Evolutionary conservation across 164 flowering plant genomes (phyloP), one percentile per base, ranked within the genome.

Genomic region (Dillenia turbinata): DNA sequence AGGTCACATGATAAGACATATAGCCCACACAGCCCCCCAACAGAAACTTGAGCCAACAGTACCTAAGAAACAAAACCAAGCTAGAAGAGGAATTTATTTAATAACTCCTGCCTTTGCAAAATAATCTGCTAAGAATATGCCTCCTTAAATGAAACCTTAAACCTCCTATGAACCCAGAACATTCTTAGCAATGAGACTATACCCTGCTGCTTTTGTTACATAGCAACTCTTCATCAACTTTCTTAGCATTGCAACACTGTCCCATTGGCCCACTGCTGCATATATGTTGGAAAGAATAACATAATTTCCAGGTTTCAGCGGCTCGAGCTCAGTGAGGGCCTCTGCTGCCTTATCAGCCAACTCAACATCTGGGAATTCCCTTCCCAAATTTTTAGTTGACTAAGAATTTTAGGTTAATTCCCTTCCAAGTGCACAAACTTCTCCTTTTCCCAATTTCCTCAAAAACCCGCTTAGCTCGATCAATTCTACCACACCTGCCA

Each of bases 241-340:
- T 74, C 93, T 79, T 49, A 83, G 53, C 75, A 62, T 84, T 15
- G 83, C 82, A 62, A 89, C 95, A 43, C 87, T 85, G 59, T 85
- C 87, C 96, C 95, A 88, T 59, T 48, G 51, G 17, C 84, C 77
- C 14, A 76, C 74, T 9, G 74, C 69, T 47, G 98, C 98, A 78
- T 92, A 89, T 12, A 89, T 69, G 65, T 88, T 89, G 6, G 95
- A 89, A 54, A 92, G 88, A 49, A 92, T 85, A 47, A 89, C 93
- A 67, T 82, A 86, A 63, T 80, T 88, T n/a, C 92, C 96, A 5
- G 96, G 82, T 71, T 89, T 86, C 78, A 78, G 72, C 13, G 92
- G 98, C 73, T 92, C 96, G 1, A 89, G 86, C 77, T 76, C 54
- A 47, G 84, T 81, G 51, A 92, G 90, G 12, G 56, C 52, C 56